Evolutionary conservation across 352 stramenopile species (phyloP).

Genomic region (Phytophthora quininea): DNA sequence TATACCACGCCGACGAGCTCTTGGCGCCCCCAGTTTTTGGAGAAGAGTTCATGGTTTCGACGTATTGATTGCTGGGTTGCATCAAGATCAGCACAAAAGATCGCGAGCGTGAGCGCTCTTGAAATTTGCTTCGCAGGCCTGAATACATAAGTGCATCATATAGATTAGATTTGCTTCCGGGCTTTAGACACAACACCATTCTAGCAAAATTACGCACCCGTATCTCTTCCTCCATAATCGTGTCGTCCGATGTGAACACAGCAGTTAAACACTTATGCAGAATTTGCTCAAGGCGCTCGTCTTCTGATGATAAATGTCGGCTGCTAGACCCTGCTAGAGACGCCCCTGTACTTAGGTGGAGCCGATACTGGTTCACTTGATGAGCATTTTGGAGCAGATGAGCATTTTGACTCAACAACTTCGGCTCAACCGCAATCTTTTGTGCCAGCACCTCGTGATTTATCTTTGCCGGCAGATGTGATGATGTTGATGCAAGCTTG

Average conservation of each 20-base stretch:
- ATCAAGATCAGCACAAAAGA: slow-evolving; percentile 86
- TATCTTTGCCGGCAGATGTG: slow-evolving; percentile 1
- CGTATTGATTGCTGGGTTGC: slow-evolving; percentile 81
- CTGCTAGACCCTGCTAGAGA: slow-evolving; percentile 24
- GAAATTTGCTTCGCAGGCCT: slow-evolving; percentile 70
- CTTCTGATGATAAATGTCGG: slow-evolving; percentile 66
- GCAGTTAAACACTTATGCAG: slow-evolving; percentile 84
- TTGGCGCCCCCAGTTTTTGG: slow-evolving; percentile 27
- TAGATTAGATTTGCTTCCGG: neutral
- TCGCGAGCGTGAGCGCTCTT: slow-evolving; percentile 76
- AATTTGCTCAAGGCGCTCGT: slow-evolving; percentile 80
- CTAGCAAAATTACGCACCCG: slow-evolving; percentile 38
- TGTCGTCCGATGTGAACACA: slow-evolving; percentile 83
- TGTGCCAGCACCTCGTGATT: slow-evolving; percentile 35
- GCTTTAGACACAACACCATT: neutral
- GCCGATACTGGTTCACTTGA: slow-evolving; percentile 49
- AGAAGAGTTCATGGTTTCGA: slow-evolving; percentile 46
- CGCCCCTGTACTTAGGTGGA: slow-evolving; percentile 22
- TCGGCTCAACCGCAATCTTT: slow-evolving; percentile 43
- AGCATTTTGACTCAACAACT: slow-evolving; percentile 41
- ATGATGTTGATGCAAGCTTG: slow-evolving; percentile 7
- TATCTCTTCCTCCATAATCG: slow-evolving; percentile 55
- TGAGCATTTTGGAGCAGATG: slow-evolving; percentile 49
- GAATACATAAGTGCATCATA: slow-evolving; percentile 1
- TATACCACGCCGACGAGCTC: slow-evolving; percentile 67